Base-by-base conservation (phyloP, 179 eudicot genomes). In the Dionaea muscipula region DNA sequence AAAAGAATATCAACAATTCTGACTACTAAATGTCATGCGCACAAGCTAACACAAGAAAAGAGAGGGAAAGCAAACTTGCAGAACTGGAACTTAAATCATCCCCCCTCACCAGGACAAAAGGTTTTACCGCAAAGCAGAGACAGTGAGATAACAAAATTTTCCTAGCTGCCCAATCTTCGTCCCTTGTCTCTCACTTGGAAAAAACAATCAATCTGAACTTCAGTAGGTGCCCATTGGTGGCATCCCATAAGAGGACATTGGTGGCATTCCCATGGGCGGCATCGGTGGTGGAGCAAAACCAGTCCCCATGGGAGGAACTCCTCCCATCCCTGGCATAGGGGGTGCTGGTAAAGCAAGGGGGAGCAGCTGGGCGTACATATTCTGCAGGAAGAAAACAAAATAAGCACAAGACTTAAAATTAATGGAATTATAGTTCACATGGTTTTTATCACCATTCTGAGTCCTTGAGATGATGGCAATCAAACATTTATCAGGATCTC, bases 321-420 rank as follows among this genome's bases (percentile, higher is more conserved):
- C 69, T 20, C 75, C 75, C 72, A 70, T 70, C 60, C 75, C 78
- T 20, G 72, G 69, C 75, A 70, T 66, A 36, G 78, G 78, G 18
- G 78, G 78, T 3, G 78, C 78, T 12, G 78, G 78, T 56, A 74
- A 57, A 43, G 78, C 78, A 28, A 74, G 78, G 43, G 78, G 78
- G 21, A 74, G 75, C 40, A 74, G 43, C 45, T 74, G 78, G 8
- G 78, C 75, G 39, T 74, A 66, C 78, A 74, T 74, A n/a, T 74
- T 74, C 78, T 74, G 72, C 57, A 53, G 17, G 31, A 33, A 12
- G 26, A 1, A 39, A 47, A 38, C 26, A n/a, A 39, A 23, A 21
- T 19, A 18, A 25, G 15, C 38, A 31, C 4, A 2, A 16, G 17
- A 31, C 5, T n/a, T n/a, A n/a, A n/a, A n/a, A n/a, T n/a, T n/a